Evolutionary conservation across 2,329 filamentous ascomycete genomes (phyloP), one percentile per base, ranked within the genome.

Genomic region (Fusarium graminum): DNA sequence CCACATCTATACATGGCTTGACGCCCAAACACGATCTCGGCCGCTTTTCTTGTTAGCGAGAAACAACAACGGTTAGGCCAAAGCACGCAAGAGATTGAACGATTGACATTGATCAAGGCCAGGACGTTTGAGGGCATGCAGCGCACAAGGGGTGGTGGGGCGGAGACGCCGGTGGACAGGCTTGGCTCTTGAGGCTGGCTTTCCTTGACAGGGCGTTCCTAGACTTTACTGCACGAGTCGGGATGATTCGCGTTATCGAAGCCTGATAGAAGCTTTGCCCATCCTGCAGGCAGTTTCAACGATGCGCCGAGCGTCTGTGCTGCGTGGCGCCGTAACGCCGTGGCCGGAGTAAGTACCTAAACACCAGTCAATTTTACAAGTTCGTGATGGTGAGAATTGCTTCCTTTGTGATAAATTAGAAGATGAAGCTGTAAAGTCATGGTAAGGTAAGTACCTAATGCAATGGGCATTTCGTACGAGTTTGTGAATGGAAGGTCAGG

Each of bases 201-300:
- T 62, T 62, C 57, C 60, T 68, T 68, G 58, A 59, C 63, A 65
- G 44, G 52, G 52, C 45, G 34, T 36, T n/a, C 42, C 54, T 62
- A 42, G 44, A 46, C 38, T 55, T 65, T 56, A 42, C 61, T 63
- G 64, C 67, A 65, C 56, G 54, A 61, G 60, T 58, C 58, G 59
- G 60, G 59, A 67, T 61, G 68, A 72, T 70, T 73, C 69, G 69
- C 70, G 68, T 50, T 70, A 71, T 73, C 67, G 71, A 73, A 73
- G 69, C 69, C 58, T 57, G 55, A 72, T 73, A 54, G 71, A 73
- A 73, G 71, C 69, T 72, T 72, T 66, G 69, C 54, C 61, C 59
- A 6, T 22, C 6, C 22, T 22, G 22, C 22, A 22, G 22, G 60
- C 49, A 63, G 51, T 51, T 64, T 45, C 38, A 57, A 52, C 50